phyloP scores from a whole-genome alignment of 1,139 yeast species.

The Taiozyma onychis region DNA sequence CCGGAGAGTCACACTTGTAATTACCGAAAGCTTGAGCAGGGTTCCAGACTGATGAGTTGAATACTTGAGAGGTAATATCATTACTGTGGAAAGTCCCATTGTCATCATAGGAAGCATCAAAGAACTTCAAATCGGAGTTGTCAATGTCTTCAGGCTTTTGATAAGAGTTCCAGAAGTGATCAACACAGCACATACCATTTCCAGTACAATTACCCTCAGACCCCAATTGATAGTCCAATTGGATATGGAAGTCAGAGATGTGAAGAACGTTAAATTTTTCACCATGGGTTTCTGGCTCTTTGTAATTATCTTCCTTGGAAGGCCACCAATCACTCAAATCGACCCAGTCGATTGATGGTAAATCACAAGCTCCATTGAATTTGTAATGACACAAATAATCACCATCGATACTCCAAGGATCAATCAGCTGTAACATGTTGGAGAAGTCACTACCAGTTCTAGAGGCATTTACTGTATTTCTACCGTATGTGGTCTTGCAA shows the following conservation, averaged over 20 bases:
- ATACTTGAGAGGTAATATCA: conserved; percentile 22
- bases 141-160: conserved; percentile 9
- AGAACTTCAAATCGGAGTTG: conserved; percentile 30
- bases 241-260: conserved; percentile 58
- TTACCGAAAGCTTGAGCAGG: conserved; percentile 61
- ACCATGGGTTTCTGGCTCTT: conserved; percentile 27
- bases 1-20: conserved; percentile 63
- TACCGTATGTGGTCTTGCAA: conserved; percentile 28
- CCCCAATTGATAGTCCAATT: conserved; percentile 50
- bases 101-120: conserved; percentile 33
- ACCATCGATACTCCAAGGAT: conserved; percentile 45
- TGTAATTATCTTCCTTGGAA: conserved; percentile 29
- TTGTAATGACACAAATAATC: conserved; percentile 49
- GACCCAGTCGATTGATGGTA: conserved; percentile 41
- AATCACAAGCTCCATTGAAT: conserved; percentile 38
- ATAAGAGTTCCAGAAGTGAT: conserved; percentile 21
- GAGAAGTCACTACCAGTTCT: conserved; percentile 40
- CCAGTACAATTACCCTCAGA: conserved; percentile 56
- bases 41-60: conserved; percentile 33
- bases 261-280: conserved; percentile 59
- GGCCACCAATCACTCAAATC: conserved; percentile 41
- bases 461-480: conserved; percentile 30
- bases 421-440: conserved; percentile 41
- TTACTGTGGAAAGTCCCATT: conserved; percentile 37
- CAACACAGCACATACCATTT: conserved; percentile 30